Percentiles rank a stretch among this genome's conserved stretches.
These are phyloP conservation scores for Trypanosoma platydactyli DNA, from an alignment of 208 protist species.

Conservation along the genomic window DNA sequence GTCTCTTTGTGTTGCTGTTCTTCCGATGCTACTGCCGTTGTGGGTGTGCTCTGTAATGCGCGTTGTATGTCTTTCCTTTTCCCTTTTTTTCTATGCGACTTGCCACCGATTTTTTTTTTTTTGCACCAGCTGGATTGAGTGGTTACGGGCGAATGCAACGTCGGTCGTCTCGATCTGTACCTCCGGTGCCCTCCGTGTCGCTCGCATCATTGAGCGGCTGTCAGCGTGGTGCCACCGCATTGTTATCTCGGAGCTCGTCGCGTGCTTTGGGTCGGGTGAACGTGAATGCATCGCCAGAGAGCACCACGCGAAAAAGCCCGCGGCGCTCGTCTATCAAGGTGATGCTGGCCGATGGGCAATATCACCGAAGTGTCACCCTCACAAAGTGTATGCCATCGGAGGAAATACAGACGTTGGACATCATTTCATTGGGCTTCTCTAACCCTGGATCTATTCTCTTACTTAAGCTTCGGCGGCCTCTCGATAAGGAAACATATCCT, in stretches of 20 bases:
- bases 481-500: constrained; percentile 5
- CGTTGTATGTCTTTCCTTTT: too few species aligned
- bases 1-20: too few species aligned
- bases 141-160: too few species aligned
- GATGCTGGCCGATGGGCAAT: not conserved
- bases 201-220: not conserved
- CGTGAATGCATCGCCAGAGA: not conserved
- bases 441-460: constrained; percentile 17
- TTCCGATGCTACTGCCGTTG: too few species aligned
- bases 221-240: not conserved
- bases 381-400: not conserved
- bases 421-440: constrained; percentile 13
- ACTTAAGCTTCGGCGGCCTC: constrained; percentile 9
- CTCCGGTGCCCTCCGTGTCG: not conserved
- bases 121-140: too few species aligned
- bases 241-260: not conserved
- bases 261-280: not conserved
- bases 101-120: too few species aligned
- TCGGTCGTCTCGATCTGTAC: too few species aligned
- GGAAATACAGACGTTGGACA: constrained; percentile 13
- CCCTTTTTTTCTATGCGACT: too few species aligned
- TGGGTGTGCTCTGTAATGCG: too few species aligned
- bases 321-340: not conserved
- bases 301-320: not conserved
- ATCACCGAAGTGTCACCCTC: not conserved